A percentile compares a stretch with the other conserved stretches of the same genome.
Evolutionary conservation across 495 filamentous ascomycete species (phyloP).

Genomic region (Jackrogersella multiformis): DNA sequence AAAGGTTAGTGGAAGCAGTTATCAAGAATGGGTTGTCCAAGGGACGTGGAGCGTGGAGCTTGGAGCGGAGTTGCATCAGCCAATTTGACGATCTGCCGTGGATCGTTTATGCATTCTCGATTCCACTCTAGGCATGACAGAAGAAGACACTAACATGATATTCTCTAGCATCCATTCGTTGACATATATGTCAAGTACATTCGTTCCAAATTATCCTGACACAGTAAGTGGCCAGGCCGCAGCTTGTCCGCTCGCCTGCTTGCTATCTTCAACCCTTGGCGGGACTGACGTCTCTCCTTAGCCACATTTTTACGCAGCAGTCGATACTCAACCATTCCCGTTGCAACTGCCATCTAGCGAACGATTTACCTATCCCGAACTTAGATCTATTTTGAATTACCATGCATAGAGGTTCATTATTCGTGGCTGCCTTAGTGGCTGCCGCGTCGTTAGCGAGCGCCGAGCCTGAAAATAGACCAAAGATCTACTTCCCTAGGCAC

Average conservation of each 20-base stretch:
- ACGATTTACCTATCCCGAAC: conserved; percentile 25
- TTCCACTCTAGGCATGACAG: conserved; percentile 6
- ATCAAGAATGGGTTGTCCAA: background rate
- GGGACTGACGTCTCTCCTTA: conserved; percentile 44
- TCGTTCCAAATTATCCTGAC: conserved; percentile 63
- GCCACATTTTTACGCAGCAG: conserved; percentile 43
- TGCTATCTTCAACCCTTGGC: too few species aligned
- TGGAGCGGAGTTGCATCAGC: conserved; percentile 27
- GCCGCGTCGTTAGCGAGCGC: conserved; percentile 60
- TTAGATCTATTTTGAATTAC: conserved; percentile 42
- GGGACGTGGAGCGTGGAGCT: background rate
- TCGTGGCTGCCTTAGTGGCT: conserved; percentile 62
- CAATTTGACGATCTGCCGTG: conserved; percentile 29
- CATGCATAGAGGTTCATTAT: conserved; percentile 60
- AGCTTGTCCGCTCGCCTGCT: conserved; percentile 16
- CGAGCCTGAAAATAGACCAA: conserved; percentile 55
- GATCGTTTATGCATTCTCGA: conserved; percentile 30
- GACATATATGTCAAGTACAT: conserved; percentile 71
- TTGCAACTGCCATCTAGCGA: conserved; percentile 29
- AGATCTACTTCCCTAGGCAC: conserved; percentile 67
- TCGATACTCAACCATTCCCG: conserved; percentile 31
- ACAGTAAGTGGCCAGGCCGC: conserved; percentile 56
- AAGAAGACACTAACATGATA: conserved; percentile 41
- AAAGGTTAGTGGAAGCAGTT: conserved; percentile 25
- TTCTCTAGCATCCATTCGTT: conserved; percentile 64